These are phyloP conservation scores for Nemania bipapillata DNA, from an alignment of 2,329 filamentous ascomycete genomes.

Conservation along the genomic window DNA sequence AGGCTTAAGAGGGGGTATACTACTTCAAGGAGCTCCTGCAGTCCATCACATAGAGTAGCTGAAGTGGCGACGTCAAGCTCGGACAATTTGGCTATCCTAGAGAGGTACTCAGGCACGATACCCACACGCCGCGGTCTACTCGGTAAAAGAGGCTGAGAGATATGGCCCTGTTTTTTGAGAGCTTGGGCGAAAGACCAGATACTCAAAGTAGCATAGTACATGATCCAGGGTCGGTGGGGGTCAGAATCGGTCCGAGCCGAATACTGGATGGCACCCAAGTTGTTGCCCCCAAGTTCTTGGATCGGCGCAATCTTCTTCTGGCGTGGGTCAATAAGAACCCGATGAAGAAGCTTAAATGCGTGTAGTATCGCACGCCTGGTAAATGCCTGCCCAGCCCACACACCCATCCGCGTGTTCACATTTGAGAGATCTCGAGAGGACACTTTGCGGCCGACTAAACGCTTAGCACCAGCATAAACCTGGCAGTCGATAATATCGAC, in stretches of 20 bases:
- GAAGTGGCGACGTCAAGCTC: conserved; percentile 75
- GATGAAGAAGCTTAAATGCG: conserved; percentile 80
- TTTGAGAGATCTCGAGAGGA: conserved; percentile 78
- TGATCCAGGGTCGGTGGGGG: conserved; percentile 87
- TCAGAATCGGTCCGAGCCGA: conserved; percentile 81
- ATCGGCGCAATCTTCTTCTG: conserved; percentile 45
- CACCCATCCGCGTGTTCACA: conserved; percentile 78
- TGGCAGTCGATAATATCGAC: conserved; percentile 91
- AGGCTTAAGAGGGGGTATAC: conserved; percentile 58
- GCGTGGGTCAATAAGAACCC: conserved; percentile 73
- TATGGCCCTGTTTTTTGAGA: conserved; percentile 67
- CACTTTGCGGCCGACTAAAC: conserved; percentile 81
- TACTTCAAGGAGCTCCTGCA: conserved; percentile 60
- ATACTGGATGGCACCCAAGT: conserved; percentile 65
- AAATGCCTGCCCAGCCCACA: conserved; percentile 78
- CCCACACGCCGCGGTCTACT: conserved; percentile 44
- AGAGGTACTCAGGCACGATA: conserved; percentile 59
- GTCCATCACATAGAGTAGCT: conserved; percentile 69
- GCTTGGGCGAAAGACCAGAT: conserved; percentile 91
- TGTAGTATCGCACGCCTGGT: conserved; percentile 87
- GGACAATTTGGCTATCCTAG: conserved; percentile 74
- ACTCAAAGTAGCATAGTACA: conserved; percentile 86
- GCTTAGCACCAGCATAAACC: conserved; percentile 82
- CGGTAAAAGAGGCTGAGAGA: conserved; percentile 56
- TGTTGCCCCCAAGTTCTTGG: conserved; percentile 43